Base-by-base conservation (phyloP, 768 basidiomycete species). In the Candolleomyces efflorescens region DNA sequence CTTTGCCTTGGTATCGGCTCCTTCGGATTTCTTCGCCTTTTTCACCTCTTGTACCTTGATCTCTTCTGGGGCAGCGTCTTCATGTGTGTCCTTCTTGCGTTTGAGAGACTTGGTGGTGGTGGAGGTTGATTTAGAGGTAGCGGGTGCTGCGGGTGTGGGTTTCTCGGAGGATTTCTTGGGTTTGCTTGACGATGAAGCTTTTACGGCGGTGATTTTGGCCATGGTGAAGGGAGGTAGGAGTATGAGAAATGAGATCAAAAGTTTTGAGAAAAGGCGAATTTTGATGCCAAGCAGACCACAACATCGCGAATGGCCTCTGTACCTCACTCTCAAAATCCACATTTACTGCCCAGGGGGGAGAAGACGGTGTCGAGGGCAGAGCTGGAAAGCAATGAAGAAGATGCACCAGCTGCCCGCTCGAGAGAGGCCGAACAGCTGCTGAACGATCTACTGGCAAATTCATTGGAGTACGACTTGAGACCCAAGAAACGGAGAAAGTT, bases 281-380 rank as follows among this genome's bases (percentile, higher is more conserved):
- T 32, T 26, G 36, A 24, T 48, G 52, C 52, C 58, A 59, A 59
- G 52, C 44, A 20, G 15, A 55, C 22, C 48, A 9, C 4, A 47
- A 18, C 51, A 53, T 20, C 52, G 56, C 37, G 56, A 57, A 41
- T 68, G 66, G 37, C 67, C 62, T 71, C 71, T 69, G 56, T 69
- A 43, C 73, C 73, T 50, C 78, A 72, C 61, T 82, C 76, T 62
- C 65, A 69, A 37, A 82, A 82, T 66, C 82, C 81, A 12, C 78
- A 82, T 69, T 65, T 70, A 37, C 60, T 75, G 15, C 65, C 67
- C 38, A 72, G 72, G 17, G 60, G 67, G 1, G 64, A 69, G 6
- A 62, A 74, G 44, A 49, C 44, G 5, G 71, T 74, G 0, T 74
- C 80, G 41, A 76, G 82, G 10, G 63, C 68, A 47, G 65, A 73